Evolutionary conservation across 1,139 yeast genomes (phyloP).

Genomic region (Eremothecium sinecaudum): DNA sequence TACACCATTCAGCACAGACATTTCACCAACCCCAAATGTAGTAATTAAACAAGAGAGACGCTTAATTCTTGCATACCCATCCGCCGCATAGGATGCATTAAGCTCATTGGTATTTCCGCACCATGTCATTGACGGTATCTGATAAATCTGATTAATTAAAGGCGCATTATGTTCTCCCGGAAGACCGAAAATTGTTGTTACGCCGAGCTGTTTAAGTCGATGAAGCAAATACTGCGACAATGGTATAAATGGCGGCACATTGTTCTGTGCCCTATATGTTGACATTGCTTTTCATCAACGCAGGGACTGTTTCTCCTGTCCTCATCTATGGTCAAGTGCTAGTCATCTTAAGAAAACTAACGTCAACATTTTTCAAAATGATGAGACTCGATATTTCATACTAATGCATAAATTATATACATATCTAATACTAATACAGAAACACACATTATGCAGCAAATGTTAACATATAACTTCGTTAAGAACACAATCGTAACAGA

Average conservation of each 20-base stretch:
- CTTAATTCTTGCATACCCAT: constrained; percentile 54
- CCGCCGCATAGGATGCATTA: constrained; percentile 44
- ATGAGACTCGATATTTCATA: too few relatives aligned
- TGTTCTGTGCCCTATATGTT: constrained; percentile 7
- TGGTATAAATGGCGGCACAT: constrained; percentile 25
- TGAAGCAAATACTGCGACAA: constrained; percentile 50
- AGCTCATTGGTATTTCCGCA: constrained; percentile 59
- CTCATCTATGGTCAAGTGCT: too few relatives aligned
- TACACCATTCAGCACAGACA: constrained; percentile 49
- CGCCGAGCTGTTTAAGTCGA: constrained; percentile 44
- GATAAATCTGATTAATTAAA: constrained; percentile 46
- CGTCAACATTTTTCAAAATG: too few relatives aligned
- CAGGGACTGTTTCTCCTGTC: too few relatives aligned
- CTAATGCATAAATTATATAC: too few relatives aligned
- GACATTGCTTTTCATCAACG: too few relatives aligned
- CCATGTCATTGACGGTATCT: constrained; percentile 46
- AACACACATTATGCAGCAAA: too few relatives aligned
- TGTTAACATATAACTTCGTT: too few relatives aligned
- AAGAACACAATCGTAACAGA: too few relatives aligned
- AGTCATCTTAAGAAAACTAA: too few relatives aligned
- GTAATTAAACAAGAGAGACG: constrained; percentile 48
- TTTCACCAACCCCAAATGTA: constrained; percentile 60
- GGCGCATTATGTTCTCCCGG: constrained; percentile 60
- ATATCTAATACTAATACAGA: too few relatives aligned
- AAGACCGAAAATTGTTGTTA: constrained; percentile 51